Evolutionary conservation across 2,329 filamentous ascomycete species (phyloP).

Genomic region (Fonsecaea pedrosoi): DNA sequence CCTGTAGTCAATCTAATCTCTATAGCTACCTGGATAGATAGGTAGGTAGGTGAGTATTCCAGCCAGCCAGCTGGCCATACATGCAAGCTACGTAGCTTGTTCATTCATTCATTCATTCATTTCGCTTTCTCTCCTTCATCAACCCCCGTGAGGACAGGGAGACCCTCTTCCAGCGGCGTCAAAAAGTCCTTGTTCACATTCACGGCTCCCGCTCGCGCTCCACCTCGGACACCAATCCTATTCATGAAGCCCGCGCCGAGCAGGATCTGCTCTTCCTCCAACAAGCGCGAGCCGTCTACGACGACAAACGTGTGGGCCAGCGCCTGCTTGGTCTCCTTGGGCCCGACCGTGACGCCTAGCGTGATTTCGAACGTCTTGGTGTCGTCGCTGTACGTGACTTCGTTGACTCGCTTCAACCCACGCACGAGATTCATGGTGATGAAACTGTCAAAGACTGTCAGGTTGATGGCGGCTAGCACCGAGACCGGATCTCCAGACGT

Average conservation of each 20-base stretch:
- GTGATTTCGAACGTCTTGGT: constrained; percentile 88
- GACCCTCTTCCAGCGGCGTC: constrained; percentile 11
- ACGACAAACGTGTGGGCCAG: constrained; percentile 44
- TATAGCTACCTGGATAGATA: no score
- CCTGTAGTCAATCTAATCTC: no score
- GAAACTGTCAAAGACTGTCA: constrained; percentile 31
- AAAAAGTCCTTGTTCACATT: constrained; percentile 18
- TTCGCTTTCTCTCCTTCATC: not conserved
- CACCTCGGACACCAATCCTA: constrained; percentile 14
- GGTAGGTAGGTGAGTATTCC: no score
- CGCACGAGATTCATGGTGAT: constrained; percentile 33
- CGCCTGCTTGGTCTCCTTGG: constrained; percentile 86
- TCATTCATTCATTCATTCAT: not conserved
- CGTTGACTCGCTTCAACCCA: constrained; percentile 21
- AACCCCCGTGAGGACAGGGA: constrained; percentile 44
- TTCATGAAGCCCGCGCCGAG: constrained; percentile 25
- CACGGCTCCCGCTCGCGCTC: not conserved
- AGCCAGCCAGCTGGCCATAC: no score
- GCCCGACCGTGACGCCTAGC: constrained; percentile 83
- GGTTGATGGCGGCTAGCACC: constrained; percentile 24
- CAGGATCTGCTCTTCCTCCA: constrained; percentile 30
- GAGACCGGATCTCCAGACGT: constrained; percentile 21
- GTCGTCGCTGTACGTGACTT: constrained; percentile 18
- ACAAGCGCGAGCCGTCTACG: constrained; percentile 28
- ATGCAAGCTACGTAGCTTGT: no score